Base-by-base conservation (phyloP, 148 eudicot species). In the Chenopodium berlandieri region DNA sequence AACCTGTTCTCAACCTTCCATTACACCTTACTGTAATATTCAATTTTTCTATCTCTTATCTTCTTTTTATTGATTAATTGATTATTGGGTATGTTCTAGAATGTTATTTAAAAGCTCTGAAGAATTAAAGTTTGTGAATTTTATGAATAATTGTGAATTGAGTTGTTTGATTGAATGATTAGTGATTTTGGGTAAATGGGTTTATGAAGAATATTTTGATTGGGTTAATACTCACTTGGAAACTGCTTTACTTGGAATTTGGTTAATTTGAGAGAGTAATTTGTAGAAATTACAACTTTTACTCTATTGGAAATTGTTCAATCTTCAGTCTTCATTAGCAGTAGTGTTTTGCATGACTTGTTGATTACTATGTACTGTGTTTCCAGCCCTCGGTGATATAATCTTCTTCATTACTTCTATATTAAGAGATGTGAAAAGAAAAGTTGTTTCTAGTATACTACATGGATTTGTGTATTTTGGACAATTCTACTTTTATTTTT, bases 1-100 rank as follows among this genome's bases (percentile, higher is more conserved):
- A 4, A 9, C 54, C n/a, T 17, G 20, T 19, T 80, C 83, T 58
- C 69, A 69, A n/a, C 69, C 48, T 23, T 48, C 83, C 12, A 12
- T 48, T n/a, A n/a, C 52, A 71, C 66, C 78, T 32, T 75, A 77
- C 13, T 52, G 58, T 62, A 50, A 65, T 34, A 56, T 56, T 65
- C 3, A 40, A 40, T 82, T 71, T 48, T 67, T 27, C 54, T 54
- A 37, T 76, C 30, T 16, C 25, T 34, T 31, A 14, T 7, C 40
- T 10, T 73, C 25, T 56, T n/a, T 1, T 25, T 7, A 11, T 3
- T 25, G 34, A 27, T 19, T 79, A 4, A 56, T 37, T 32, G 25
- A 16, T 32, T 82, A 20, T 12, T 20, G 25, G 25, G 25, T 3
- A 20, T 14, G 8, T 34, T 70, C 23, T 32, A 37, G 22, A n/a